A percentile compares a stretch with the other conserved stretches of the same genome.
phyloP scores from a whole-genome alignment of 441 rosid species.

The Cnidoscolus chayamansa region DNA sequence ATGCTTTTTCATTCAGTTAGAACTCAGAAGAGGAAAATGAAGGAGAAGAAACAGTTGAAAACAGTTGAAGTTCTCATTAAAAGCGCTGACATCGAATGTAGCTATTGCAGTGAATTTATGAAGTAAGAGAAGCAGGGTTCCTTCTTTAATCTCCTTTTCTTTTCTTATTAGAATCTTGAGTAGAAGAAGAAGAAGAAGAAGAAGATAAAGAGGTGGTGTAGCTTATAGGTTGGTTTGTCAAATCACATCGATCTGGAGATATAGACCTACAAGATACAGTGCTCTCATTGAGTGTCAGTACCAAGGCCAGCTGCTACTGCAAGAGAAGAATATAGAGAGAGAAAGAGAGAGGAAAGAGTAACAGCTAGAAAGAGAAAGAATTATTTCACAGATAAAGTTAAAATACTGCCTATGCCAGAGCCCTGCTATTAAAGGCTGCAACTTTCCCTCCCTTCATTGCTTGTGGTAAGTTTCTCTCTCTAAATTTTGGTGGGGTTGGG shows the following conservation, averaged over 20 bases:
- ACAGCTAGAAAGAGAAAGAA: conserved; percentile 26
- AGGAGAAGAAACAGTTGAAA: background rate
- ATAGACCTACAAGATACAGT: conserved; percentile 33
- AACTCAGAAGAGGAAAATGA: background rate
- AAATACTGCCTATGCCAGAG: conserved; percentile 43
- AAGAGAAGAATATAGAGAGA: conserved; percentile 21
- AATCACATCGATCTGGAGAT: conserved; percentile 67
- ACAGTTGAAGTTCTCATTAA: conserved; percentile 7
- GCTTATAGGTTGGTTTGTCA: conserved; percentile 29
- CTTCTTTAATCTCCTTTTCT: background rate
- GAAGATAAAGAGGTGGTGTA: conserved; percentile 8
- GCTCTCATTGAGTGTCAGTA: conserved; percentile 30
- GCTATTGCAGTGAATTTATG: conserved; percentile 17
- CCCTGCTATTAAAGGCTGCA: conserved; percentile 47
- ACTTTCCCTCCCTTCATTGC: conserved; percentile 17
- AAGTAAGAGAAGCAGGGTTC: conserved; percentile 2
- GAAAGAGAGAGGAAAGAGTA: conserved; percentile 18
- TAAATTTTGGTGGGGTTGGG: background rate
- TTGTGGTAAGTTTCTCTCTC: background rate
- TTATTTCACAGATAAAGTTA: conserved; percentile 56
- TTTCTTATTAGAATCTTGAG: background rate
- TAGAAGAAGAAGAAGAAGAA: background rate
- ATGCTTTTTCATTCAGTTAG: conserved; percentile 13
- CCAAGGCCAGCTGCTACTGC: conserved; percentile 14
- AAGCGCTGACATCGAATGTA: conserved; percentile 14